Evolutionary conservation across 2,329 filamentous ascomycete species (phyloP).

Genomic region (Zymoseptoria crescenta): DNA sequence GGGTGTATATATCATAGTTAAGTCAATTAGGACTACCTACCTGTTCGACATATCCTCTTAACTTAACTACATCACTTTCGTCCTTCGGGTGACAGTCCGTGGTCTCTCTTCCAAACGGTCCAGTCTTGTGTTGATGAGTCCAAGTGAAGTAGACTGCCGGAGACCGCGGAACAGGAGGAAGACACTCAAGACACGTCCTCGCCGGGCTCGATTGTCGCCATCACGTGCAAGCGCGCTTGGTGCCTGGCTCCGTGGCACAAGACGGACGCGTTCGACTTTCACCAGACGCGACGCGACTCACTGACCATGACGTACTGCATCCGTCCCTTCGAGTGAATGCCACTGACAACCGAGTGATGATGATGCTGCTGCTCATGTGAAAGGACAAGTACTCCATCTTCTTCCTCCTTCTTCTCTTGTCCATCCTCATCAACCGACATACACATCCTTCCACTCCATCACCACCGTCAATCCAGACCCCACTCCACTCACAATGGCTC

Average conservation of each 20-base stretch:
- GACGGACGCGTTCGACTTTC: background rate
- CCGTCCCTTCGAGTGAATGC: background rate
- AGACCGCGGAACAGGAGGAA: no score
- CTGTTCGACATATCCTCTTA: no score
- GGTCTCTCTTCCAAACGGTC: no score
- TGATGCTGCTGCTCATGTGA: background rate
- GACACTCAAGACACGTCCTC: no score
- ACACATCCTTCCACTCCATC: no score
- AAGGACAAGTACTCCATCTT: background rate
- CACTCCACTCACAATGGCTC: conserved; percentile 1
- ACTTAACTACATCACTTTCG: no score
- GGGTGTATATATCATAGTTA: no score
- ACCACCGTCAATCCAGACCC: background rate
- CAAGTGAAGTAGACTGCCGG: no score
- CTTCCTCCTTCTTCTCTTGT: background rate
- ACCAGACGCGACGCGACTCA: background rate
- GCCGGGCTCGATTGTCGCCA: no score
- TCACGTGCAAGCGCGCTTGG: background rate
- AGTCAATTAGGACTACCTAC: no score
- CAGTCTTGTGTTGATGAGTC: no score
- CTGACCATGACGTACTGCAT: background rate
- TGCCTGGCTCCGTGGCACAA: background rate
- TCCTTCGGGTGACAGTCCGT: no score
- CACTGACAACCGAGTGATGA: background rate
- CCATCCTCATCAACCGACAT: background rate